A percentile compares a stretch with the other conserved stretches of the same genome.
Conservation (phyloP, 352 stramenopile species). For the Globisporangium iwayamae region DNA sequence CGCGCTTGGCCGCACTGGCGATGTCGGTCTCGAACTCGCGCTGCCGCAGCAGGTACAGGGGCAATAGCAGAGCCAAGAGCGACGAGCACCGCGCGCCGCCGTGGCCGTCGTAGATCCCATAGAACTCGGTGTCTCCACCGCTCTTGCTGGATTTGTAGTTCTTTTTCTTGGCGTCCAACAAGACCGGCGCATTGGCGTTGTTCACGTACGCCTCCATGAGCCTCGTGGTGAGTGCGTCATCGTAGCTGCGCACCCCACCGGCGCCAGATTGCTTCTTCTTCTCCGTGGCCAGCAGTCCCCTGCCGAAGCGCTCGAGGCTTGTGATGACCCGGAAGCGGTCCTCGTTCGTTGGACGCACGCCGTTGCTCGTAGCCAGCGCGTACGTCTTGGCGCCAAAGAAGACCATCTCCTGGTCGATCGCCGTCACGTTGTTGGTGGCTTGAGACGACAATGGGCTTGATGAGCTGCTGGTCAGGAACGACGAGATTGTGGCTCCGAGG, state of each 20-base stretch:
- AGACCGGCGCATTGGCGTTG: constrained; percentile 28
- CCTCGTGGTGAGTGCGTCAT: constrained; percentile 26
- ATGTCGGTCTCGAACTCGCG: constrained; percentile 44
- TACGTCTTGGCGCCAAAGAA: constrained; percentile 49
- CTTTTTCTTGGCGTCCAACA: constrained; percentile 36
- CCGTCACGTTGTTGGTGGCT: constrained; percentile 10
- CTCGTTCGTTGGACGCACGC: constrained; percentile 52
- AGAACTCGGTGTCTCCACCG: constrained; percentile 51
- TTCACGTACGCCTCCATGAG: constrained; percentile 51
- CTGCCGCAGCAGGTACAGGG: constrained; percentile 62
- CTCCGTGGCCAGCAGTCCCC: constrained; percentile 41
- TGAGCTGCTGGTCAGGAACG: constrained; percentile 8
- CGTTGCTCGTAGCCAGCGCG: constrained; percentile 41
- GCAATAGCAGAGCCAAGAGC: constrained; percentile 60
- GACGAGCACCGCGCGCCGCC: constrained; percentile 57
- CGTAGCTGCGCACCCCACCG: constrained; percentile 16
- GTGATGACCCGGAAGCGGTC: constrained; percentile 71
- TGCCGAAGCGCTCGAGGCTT: constrained; percentile 58
- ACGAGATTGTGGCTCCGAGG: neutral
- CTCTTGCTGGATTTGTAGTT: constrained; percentile 23
- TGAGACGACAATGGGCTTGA: neutral
- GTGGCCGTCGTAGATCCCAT: constrained; percentile 76
- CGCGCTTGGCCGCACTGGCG: constrained; percentile 30
- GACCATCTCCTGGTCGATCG: constrained; percentile 50
- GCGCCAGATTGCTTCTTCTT: constrained; percentile 5